phyloP scores from a whole-genome alignment of 257 asterid species.

The Eustoma russellianum region DNA sequence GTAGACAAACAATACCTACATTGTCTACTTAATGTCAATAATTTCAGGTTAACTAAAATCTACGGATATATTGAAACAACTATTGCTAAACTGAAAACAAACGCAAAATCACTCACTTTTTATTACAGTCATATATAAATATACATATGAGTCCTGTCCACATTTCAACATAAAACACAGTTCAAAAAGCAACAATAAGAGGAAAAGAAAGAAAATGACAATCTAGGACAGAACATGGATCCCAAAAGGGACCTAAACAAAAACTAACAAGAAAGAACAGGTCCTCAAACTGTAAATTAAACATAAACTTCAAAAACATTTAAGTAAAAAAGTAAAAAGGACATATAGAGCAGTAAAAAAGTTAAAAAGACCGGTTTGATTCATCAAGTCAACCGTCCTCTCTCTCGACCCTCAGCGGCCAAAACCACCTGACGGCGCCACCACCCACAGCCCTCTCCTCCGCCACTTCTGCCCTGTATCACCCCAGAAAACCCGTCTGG shows the following conservation, averaged over 20 bases:
- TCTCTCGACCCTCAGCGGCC: slow-evolving; percentile 10
- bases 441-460: not conserved
- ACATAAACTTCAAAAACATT: slow-evolving; percentile 2
- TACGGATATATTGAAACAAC: too few relatives aligned
- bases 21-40: too few relatives aligned
- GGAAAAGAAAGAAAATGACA: not conserved
- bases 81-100: not conserved
- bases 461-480: too few relatives aligned
- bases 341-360: slow-evolving; percentile 18
- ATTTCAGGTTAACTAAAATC: too few relatives aligned
- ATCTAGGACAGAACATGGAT: not conserved
- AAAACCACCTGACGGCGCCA: slow-evolving; percentile 23
- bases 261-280: slow-evolving; percentile 1
- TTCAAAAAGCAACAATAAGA: not conserved
- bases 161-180: slow-evolving; percentile 1
- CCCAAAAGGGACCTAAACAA: too few relatives aligned
- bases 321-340: not conserved
- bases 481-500: not conserved
- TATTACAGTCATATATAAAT: not conserved
- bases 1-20: too few relatives aligned
- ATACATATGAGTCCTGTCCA: slow-evolving; percentile 4
- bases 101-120: slow-evolving; percentile 2
- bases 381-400: slow-evolving; percentile 1
- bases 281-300: slow-evolving; percentile 3
- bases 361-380: slow-evolving; percentile 41